These are phyloP conservation scores for Aspergillus thermomutatus DNA, from an alignment of 2,329 filamentous ascomycete species.

Conservation along the genomic window DNA sequence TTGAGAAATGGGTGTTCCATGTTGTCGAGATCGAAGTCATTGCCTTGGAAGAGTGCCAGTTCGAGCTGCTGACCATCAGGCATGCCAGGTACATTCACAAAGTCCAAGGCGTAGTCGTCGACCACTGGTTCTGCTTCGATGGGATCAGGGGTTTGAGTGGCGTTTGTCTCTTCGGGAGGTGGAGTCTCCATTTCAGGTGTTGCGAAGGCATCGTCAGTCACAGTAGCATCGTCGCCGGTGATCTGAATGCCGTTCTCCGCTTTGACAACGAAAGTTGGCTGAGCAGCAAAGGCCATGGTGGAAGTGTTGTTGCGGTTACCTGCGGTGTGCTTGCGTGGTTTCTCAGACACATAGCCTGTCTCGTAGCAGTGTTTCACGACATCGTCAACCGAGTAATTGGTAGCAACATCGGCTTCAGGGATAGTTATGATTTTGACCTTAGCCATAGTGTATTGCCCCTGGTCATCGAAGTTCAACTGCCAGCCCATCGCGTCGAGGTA, in stretches of 20 bases:
- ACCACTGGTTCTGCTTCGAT: conserved; percentile 1
- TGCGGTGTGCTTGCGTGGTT: conserved; percentile 6
- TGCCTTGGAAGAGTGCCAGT: background rate
- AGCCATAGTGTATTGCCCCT: conserved; percentile 23
- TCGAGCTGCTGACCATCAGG: background rate
- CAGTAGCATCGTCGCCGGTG: conserved; percentile 10
- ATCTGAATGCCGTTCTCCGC: conserved; percentile 12
- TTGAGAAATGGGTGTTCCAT: background rate
- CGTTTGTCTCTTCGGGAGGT: background rate
- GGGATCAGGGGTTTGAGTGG: background rate
- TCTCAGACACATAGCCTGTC: conserved; percentile 24
- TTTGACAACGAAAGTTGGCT: conserved; percentile 15
- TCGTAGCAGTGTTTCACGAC: conserved; percentile 31
- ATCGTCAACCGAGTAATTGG: conserved; percentile 31
- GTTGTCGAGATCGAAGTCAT: background rate
- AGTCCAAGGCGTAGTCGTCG: background rate
- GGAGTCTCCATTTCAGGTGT: background rate
- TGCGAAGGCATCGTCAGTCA: background rate
- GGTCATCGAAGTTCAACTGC: conserved; percentile 34
- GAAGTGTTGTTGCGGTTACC: conserved; percentile 10
- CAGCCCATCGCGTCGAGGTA: conserved; percentile 51
- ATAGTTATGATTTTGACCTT: conserved; percentile 13
- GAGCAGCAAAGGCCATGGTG: conserved; percentile 26
- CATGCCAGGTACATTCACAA: background rate
- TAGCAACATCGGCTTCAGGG: conserved; percentile 21